Conservation (phyloP, 306 rosid species). For the Arachis stenosperma region DNA sequence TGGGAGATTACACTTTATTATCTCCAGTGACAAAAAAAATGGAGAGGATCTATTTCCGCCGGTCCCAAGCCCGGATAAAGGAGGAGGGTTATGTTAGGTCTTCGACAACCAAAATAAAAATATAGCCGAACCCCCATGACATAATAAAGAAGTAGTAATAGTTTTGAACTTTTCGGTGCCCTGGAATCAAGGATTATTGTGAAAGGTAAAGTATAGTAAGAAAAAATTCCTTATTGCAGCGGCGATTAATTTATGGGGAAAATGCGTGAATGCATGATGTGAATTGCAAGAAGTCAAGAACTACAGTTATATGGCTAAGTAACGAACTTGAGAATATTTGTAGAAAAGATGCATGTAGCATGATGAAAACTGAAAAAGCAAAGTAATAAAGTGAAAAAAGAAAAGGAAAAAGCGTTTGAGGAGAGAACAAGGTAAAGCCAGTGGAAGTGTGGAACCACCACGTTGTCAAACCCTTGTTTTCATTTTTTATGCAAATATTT, state of each 20-base stretch:
- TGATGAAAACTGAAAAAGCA: neutral
- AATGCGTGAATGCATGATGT: conserved; percentile 7
- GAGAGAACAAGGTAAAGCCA: neutral
- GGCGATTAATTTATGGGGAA: conserved; percentile 9
- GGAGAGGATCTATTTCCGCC: too few relatives aligned
- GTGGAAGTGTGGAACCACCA: conserved; percentile 6
- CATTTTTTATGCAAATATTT: neutral
- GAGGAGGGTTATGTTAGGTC: too few relatives aligned
- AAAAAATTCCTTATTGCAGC: neutral
- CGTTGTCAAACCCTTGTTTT: conserved; percentile 25
- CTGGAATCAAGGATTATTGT: neutral
- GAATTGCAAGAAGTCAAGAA: neutral
- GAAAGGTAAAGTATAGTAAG: neutral
- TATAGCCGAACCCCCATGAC: too few relatives aligned
- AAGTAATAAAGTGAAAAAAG: neutral
- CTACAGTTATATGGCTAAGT: neutral
- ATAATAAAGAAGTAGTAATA: too few relatives aligned
- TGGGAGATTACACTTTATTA: too few relatives aligned
- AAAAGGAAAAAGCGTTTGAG: conserved; percentile 4
- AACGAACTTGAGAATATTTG: conserved; percentile 11
- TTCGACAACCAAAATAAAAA: too few relatives aligned
- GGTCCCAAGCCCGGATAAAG: too few relatives aligned
- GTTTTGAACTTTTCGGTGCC: neutral
- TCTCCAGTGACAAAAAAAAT: too few relatives aligned
- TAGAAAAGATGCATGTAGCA: neutral